phyloP scores from a whole-genome alignment of 257 asterid genomes.

The Penstemon barbatus region DNA sequence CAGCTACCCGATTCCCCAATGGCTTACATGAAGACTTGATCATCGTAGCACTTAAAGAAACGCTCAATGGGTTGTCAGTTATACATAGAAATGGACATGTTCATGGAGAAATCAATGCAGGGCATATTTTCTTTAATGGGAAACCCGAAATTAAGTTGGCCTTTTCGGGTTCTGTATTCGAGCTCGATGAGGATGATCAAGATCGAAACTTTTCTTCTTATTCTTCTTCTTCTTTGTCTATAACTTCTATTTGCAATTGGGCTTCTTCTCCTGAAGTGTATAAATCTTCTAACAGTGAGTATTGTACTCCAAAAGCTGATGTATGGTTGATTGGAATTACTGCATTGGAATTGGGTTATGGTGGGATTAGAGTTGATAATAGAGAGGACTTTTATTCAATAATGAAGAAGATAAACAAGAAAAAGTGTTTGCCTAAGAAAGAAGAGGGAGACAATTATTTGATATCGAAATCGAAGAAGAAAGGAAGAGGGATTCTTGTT shows the following conservation, averaged over 20 bases:
- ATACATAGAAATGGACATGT: background rate
- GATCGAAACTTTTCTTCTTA: background rate
- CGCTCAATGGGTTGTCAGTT: background rate
- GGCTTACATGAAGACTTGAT: slow-evolving; percentile 10
- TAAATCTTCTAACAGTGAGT: background rate
- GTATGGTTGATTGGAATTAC: slow-evolving; percentile 33
- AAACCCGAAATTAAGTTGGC: slow-evolving; percentile 26
- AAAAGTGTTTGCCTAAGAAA: slow-evolving; percentile 14
- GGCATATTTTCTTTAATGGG: slow-evolving; percentile 14
- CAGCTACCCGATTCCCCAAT: background rate
- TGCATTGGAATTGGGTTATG: slow-evolving; percentile 30
- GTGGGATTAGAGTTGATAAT: background rate
- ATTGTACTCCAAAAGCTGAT: slow-evolving; percentile 5
- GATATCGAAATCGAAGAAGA: background rate
- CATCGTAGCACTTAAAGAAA: background rate
- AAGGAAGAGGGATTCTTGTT: background rate
- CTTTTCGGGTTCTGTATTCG: slow-evolving; percentile 5
- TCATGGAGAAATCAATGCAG: slow-evolving; percentile 21
- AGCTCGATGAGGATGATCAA: background rate
- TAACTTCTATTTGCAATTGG: slow-evolving; percentile 12
- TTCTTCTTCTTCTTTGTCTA: background rate
- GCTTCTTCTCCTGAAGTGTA: slow-evolving; percentile 33
- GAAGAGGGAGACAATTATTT: background rate
- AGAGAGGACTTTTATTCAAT: background rate
- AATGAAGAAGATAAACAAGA: slow-evolving; percentile 10